phyloP scores from a whole-genome alignment of 148 eudicot species.

The Amaranthus palmeri region DNA sequence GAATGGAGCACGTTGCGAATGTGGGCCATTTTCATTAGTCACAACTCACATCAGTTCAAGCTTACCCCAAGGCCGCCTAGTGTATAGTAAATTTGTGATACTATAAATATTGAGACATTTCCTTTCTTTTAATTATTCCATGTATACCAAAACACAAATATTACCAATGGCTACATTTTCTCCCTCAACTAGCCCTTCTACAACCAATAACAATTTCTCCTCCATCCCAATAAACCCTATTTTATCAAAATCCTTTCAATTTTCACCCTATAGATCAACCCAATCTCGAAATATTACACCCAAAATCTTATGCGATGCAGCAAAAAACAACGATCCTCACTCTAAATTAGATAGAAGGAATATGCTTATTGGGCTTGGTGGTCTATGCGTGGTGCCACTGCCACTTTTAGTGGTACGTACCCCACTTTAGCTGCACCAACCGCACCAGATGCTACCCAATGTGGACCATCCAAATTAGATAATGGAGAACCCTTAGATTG shows the following conservation, averaged over 20 bases:
- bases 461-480: constrained; percentile 38
- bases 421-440: constrained; percentile 44
- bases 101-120: too few species aligned
- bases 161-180: too few species aligned
- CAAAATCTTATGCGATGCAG: constrained; percentile 1
- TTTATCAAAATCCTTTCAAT: constrained; percentile 12
- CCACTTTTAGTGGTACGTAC: constrained; percentile 24
- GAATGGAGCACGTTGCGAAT: too few species aligned
- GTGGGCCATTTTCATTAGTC: too few species aligned
- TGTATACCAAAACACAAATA: too few species aligned
- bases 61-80: too few species aligned
- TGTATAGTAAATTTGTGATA: too few species aligned
- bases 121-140: too few species aligned
- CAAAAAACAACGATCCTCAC: neutral
- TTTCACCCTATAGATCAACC: constrained; percentile 2
- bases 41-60: too few species aligned
- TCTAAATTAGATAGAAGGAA: constrained; percentile 53
- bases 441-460: constrained; percentile 48
- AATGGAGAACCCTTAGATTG: constrained; percentile 38
- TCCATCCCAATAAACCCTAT: neutral
- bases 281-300: neutral
- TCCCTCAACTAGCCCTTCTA: constrained; percentile 12
- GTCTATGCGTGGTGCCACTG: constrained; percentile 23
- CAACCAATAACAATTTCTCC: constrained; percentile 1
- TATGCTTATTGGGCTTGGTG: constrained; percentile 60